These are phyloP conservation scores for Schoenoplectus triqueter DNA, from an alignment of 202 grass and related monocot species.

Conservation along the genomic window DNA sequence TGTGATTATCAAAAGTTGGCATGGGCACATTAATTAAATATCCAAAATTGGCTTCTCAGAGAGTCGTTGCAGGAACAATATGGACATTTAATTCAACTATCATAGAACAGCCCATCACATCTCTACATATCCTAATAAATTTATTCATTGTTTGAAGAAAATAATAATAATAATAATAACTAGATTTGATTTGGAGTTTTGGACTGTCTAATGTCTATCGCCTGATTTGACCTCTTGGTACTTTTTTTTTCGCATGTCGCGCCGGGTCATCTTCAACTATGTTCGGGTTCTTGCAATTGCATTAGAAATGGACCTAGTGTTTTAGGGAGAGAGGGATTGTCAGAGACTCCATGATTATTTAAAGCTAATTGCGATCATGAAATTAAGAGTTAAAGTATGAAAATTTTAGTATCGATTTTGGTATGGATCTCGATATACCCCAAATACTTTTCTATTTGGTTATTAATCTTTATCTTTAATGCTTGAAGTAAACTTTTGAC, in stretches of 20 bases:
- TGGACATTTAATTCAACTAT: neutral
- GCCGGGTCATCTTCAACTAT: too few relatives aligned
- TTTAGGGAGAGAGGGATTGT: too few relatives aligned
- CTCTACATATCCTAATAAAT: neutral
- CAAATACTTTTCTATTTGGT: too few relatives aligned
- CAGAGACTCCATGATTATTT: too few relatives aligned
- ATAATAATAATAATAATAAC: neutral
- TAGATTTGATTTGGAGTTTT: constrained; percentile 36
- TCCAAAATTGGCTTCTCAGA: neutral
- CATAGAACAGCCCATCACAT: neutral
- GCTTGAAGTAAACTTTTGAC: neutral
- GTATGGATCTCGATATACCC: too few relatives aligned
- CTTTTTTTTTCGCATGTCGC: too few relatives aligned
- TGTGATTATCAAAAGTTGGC: neutral
- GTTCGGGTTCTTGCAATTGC: too few relatives aligned
- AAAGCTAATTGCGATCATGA: too few relatives aligned
- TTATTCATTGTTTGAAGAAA: neutral
- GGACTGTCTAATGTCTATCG: neutral
- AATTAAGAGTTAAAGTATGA: too few relatives aligned
- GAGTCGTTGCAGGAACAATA: neutral
- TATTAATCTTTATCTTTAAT: neutral
- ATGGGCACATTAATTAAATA: constrained; percentile 7
- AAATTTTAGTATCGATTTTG: too few relatives aligned
- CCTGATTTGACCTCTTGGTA: too few relatives aligned
- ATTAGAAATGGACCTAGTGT: too few relatives aligned